phyloP scores from a whole-genome alignment of 2,329 filamentous ascomycete genomes.

The Ophiostoma triangulosporum region DNA sequence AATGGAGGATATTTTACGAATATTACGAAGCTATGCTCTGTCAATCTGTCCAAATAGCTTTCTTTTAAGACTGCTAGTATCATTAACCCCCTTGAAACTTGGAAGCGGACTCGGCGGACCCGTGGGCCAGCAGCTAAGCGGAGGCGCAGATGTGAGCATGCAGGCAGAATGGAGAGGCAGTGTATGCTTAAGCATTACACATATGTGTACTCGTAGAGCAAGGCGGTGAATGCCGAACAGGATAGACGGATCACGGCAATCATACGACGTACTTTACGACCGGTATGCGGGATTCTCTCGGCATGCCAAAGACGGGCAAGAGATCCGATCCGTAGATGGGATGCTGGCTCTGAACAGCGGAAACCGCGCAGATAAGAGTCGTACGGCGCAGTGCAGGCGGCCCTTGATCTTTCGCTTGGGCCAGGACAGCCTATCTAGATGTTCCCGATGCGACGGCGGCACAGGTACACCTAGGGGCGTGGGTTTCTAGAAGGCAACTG shows the following conservation, averaged over 20 bases:
- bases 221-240: background rate
- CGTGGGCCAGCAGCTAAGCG: background rate
- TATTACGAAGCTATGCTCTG: too few species aligned
- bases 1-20: too few species aligned
- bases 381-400: background rate
- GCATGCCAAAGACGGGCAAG: slow-evolving; percentile 1
- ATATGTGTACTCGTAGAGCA: too few species aligned
- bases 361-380: background rate
- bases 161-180: background rate
- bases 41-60: too few species aligned
- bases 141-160: background rate
- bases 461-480: background rate
- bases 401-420: background rate
- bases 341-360: background rate
- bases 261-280: background rate
- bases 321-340: background rate
- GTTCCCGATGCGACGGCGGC: background rate
- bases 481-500: background rate
- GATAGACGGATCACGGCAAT: background rate
- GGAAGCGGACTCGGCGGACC: background rate
- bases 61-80: background rate
- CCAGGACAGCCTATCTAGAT: background rate
- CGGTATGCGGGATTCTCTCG: background rate
- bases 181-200: too few species aligned
- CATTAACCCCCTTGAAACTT: background rate